These are phyloP conservation scores for Solanum raphanifolium DNA, from an alignment of 257 asterid genomes.

Conservation along the genomic window DNA sequence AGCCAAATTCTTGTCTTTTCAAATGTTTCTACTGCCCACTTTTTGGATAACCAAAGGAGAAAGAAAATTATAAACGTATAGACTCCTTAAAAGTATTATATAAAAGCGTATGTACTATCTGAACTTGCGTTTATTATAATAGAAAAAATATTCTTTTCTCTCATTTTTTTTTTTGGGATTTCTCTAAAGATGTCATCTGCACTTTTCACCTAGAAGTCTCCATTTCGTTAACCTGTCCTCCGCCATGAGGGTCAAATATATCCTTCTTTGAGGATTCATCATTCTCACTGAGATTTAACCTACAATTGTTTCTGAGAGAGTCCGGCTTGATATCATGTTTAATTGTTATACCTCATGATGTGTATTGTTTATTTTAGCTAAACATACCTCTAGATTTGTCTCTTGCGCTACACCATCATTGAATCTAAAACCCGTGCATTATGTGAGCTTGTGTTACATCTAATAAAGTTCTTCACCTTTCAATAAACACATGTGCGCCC, in stretches of 20 bases:
- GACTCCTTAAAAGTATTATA: no score
- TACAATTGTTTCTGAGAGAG: not conserved
- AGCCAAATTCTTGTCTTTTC: not conserved
- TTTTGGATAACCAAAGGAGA: not conserved
- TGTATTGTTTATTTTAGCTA: not conserved
- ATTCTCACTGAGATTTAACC: not conserved
- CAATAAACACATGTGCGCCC: rapidly evolving
- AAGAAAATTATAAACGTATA: not conserved
- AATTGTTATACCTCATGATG: not conserved
- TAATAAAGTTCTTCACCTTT: not conserved
- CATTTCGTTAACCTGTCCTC: no score
- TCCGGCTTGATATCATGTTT: not conserved
- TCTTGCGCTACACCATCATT: rapidly evolving
- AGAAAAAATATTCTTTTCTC: not conserved
- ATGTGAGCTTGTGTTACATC: not conserved
- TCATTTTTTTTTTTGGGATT: not conserved
- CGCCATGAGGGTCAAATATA: not conserved
- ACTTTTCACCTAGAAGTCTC: no score
- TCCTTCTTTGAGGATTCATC: not conserved
- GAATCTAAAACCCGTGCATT: rapidly evolving
- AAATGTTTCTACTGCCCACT: not conserved
- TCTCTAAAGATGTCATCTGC: not conserved
- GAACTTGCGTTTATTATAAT: no score
- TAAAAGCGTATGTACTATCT: not conserved
- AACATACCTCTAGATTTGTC: not conserved